Evolutionary conservation across 768 basidiomycete genomes (phyloP).

Genomic region (Calocybe indica): DNA sequence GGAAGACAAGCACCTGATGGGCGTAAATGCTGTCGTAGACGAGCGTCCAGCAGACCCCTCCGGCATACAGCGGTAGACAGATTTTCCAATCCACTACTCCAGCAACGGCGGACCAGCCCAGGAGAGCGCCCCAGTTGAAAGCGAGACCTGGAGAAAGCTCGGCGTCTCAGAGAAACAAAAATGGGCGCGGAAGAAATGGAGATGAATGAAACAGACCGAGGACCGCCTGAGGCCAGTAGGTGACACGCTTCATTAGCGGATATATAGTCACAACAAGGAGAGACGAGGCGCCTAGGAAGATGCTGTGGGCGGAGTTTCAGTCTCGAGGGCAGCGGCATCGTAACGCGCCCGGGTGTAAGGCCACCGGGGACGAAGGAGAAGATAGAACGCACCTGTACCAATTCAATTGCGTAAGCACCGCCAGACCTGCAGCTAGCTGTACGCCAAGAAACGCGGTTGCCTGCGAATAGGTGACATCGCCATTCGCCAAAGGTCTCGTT

Average conservation of each 20-base stretch:
- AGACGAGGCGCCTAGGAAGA: constrained; percentile 87
- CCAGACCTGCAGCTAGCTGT: constrained; percentile 80
- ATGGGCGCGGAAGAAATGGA: background rate
- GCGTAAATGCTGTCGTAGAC: constrained; percentile 98
- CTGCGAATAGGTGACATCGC: constrained; percentile 69
- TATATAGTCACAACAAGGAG: constrained; percentile 84
- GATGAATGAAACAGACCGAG: constrained; percentile 54
- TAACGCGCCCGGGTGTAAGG: background rate
- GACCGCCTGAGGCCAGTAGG: constrained; percentile 95
- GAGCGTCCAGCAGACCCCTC: constrained; percentile 89
- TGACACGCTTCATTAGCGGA: constrained; percentile 95
- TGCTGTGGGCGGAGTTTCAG: constrained; percentile 39
- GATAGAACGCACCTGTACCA: constrained; percentile 78
- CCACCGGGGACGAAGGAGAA: background rate
- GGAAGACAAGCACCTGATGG: constrained; percentile 62
- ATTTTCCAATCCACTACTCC: constrained; percentile 77
- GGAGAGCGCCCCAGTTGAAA: constrained; percentile 95
- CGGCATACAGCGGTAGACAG: constrained; percentile 83
- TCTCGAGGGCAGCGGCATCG: too few species aligned
- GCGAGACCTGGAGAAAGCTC: constrained; percentile 58
- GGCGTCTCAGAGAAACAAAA: background rate
- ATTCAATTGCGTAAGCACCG: constrained; percentile 85
- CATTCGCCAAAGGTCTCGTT: constrained; percentile 79
- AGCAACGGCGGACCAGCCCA: constrained; percentile 94
- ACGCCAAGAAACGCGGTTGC: constrained; percentile 77